These are phyloP conservation scores for Furcasterigmium sp. DNA, from an alignment of 2,329 filamentous ascomycete species.

Conservation along the genomic window DNA sequence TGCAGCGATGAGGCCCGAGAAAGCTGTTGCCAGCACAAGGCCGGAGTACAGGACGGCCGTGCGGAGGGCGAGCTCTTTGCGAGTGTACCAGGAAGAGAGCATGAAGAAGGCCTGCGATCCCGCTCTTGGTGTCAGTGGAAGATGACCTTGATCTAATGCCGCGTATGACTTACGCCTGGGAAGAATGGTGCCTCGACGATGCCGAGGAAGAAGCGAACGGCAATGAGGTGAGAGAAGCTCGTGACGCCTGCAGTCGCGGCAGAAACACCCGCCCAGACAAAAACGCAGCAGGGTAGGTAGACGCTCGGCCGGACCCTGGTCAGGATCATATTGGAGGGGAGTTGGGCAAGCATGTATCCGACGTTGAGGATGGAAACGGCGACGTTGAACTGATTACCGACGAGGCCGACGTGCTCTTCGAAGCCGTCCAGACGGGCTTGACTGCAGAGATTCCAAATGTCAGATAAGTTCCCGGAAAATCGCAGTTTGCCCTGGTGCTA, in stretches of 20 bases:
- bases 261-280: constrained; percentile 33
- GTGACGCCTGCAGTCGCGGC: constrained; percentile 1
- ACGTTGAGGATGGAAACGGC: not conserved
- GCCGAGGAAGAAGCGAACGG: constrained; percentile 42
- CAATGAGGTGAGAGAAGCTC: constrained; percentile 1
- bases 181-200: constrained; percentile 43
- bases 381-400: constrained; percentile 9
- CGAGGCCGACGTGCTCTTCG: constrained; percentile 8
- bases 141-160: not conserved
- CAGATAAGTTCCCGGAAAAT: too few relatives aligned
- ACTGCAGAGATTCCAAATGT: not conserved
- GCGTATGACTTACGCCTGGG: constrained; percentile 16
- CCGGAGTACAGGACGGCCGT: constrained; percentile 33
- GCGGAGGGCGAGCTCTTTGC: constrained; percentile 59
- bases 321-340: constrained; percentile 38
- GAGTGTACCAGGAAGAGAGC: constrained; percentile 21
- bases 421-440: constrained; percentile 4
- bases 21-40: constrained; percentile 9
- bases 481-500: too few relatives aligned
- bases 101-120: constrained; percentile 7
- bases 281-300: constrained; percentile 35
- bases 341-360: constrained; percentile 3
- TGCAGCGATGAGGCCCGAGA: constrained; percentile 7
- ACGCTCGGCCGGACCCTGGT: constrained; percentile 32
- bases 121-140: constrained; percentile 7